These are phyloP conservation scores for Grosmannia serpens DNA, from an alignment of 2,329 filamentous ascomycete genomes.

Conservation along the genomic window DNA sequence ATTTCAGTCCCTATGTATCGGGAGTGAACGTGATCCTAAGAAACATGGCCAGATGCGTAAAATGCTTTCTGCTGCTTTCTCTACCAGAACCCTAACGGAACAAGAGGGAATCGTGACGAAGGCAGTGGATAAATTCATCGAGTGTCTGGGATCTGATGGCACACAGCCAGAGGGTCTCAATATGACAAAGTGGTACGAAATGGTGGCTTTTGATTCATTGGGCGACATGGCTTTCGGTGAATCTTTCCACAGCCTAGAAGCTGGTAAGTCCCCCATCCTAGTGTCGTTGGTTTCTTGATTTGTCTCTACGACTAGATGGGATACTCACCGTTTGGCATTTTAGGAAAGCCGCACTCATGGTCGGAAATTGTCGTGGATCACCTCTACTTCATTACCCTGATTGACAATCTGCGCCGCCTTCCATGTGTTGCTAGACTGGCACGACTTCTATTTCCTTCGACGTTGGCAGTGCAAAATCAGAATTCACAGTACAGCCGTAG, in stretches of 20 bases:
- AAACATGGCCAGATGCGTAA: background rate
- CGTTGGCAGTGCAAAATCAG: background rate
- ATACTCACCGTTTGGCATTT: background rate
- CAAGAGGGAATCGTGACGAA: background rate
- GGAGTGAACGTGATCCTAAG: background rate
- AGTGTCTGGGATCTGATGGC: background rate
- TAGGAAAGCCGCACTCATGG: background rate
- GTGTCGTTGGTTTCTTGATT: background rate
- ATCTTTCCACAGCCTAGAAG: background rate
- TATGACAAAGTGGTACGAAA: background rate
- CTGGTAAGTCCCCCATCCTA: background rate
- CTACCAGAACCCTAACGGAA: background rate
- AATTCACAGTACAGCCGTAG: background rate
- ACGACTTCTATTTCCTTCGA: background rate
- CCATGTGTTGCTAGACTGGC: too few relatives aligned
- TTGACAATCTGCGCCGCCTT: background rate
- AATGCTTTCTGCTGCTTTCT: background rate
- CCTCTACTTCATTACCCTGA: background rate
- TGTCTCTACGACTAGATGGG: background rate
- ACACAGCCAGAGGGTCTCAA: background rate
- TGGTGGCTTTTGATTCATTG: background rate
- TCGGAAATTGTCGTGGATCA: background rate
- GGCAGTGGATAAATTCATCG: background rate
- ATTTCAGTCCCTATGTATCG: background rate
- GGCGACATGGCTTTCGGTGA: background rate